phyloP scores from a whole-genome alignment of 2,329 filamentous ascomycete genomes.

The Ambrosiella cleistominuta region DNA sequence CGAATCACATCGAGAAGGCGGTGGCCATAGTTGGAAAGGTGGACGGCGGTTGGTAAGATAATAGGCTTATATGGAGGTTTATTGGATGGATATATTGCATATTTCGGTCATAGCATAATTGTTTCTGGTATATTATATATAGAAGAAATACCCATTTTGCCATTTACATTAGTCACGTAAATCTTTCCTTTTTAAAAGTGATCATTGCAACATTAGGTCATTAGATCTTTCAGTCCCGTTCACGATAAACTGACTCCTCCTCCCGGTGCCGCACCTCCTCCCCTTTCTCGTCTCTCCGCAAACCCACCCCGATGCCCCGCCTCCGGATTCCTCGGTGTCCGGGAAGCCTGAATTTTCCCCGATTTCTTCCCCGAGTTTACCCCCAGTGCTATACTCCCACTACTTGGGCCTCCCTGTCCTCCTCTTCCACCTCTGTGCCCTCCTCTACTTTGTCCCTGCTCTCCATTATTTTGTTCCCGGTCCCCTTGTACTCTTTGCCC shows the following conservation, averaged over 20 bases:
- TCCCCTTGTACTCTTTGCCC: neutral
- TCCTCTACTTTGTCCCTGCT: neutral
- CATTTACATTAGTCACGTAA: neutral
- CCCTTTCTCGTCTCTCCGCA: conserved; percentile 23
- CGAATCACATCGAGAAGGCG: conserved; percentile 60
- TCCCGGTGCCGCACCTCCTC: neutral
- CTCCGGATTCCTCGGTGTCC: conserved; percentile 64
- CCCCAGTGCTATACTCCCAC: neutral
- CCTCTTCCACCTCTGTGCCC: neutral
- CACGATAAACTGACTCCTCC: conserved; percentile 5
- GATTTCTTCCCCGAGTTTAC: conserved; percentile 21
- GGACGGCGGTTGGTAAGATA: conserved; percentile 70
- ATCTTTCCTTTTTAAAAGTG: neutral
- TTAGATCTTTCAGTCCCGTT: neutral
- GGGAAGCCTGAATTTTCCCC: conserved; percentile 51
- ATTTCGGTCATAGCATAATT: neutral
- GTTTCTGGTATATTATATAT: neutral
- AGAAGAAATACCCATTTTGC: neutral
- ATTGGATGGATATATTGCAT: neutral
- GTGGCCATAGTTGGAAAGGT: conserved; percentile 79
- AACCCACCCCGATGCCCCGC: conserved; percentile 60
- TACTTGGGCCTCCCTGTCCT: neutral
- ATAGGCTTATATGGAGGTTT: no score
- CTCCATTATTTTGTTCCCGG: neutral
- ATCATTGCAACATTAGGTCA: neutral